Evolutionary conservation across 176 grass and related monocot species (phyloP).

Genomic region (Ensete ventricosum): DNA sequence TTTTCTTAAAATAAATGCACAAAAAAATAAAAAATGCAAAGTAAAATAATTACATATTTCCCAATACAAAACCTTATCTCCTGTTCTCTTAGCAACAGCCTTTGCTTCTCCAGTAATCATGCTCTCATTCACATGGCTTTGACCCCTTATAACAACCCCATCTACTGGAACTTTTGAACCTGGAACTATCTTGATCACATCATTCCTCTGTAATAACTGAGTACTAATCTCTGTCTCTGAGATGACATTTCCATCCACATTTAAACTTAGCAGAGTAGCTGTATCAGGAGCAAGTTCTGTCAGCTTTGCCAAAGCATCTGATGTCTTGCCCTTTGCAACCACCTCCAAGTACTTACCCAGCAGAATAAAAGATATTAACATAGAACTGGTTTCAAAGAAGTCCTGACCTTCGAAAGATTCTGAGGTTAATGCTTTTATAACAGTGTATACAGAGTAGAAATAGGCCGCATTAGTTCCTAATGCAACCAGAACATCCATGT

Average conservation of each 20-base stretch:
- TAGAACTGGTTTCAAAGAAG: slow-evolving; percentile 97
- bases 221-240: slow-evolving; percentile 82
- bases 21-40: background rate
- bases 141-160: slow-evolving; percentile 81
- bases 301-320: slow-evolving; percentile 87
- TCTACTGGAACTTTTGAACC: slow-evolving; percentile 95
- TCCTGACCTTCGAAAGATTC: slow-evolving; percentile 77
- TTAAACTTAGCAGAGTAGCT: slow-evolving; percentile 59
- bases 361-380: slow-evolving; percentile 98
- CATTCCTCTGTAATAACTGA: slow-evolving; percentile 93
- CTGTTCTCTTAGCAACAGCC: slow-evolving; percentile 79
- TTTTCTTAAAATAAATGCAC: slow-evolving; percentile 6
- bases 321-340: slow-evolving; percentile 86
- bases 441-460: slow-evolving; percentile 89
- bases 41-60: background rate
- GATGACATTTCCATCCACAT: slow-evolving; percentile 67
- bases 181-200: slow-evolving; percentile 96
- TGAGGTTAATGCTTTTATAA: slow-evolving; percentile 65
- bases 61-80: slow-evolving; percentile 59
- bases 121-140: slow-evolving; percentile 98
- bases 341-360: slow-evolving; percentile 94
- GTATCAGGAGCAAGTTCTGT: slow-evolving; percentile 96
- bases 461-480: slow-evolving; percentile 98
- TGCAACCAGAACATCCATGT: slow-evolving; percentile 97
- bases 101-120: slow-evolving; percentile 99